Percentiles rank a stretch among this genome's conserved stretches.
phyloP scores from a whole-genome alignment of 805 yeast genomes.

The Kazachstania martiniae region DNA sequence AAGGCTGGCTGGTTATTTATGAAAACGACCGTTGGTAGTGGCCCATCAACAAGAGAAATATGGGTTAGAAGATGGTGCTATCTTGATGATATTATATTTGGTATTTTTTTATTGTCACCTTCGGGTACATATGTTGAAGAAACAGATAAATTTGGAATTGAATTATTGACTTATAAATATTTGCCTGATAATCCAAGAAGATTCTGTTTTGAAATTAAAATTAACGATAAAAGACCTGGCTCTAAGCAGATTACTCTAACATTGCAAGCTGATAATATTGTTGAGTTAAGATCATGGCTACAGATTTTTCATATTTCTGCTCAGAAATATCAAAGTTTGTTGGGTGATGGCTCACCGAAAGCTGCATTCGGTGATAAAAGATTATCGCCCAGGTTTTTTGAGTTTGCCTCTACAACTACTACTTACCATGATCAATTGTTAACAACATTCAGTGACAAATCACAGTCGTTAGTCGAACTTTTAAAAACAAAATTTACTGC shows the following conservation, averaged over 20 bases:
- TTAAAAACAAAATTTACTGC: slow-evolving; percentile 13
- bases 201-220: slow-evolving; percentile 70
- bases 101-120: slow-evolving; percentile 58
- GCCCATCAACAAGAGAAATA: slow-evolving; percentile 37
- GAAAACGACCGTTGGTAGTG: slow-evolving; percentile 45
- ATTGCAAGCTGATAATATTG: slow-evolving; percentile 66
- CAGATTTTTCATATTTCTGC: slow-evolving; percentile 53
- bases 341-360: slow-evolving; percentile 20
- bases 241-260: slow-evolving; percentile 28
- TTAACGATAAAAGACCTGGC: slow-evolving; percentile 21
- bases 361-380: slow-evolving; percentile 43
- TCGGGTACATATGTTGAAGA: slow-evolving; percentile 70
- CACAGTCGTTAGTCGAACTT: slow-evolving; percentile 17
- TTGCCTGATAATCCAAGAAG: slow-evolving; percentile 57
- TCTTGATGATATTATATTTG: slow-evolving; percentile 70
- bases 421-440: slow-evolving; percentile 37
- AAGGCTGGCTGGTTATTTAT: slow-evolving; percentile 81
- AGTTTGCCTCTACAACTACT: slow-evolving; percentile 52
- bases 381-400: slow-evolving; percentile 53
- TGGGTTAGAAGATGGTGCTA: slow-evolving; percentile 84
- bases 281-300: slow-evolving; percentile 63
- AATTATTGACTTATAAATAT: slow-evolving; percentile 54
- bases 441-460: slow-evolving; percentile 7
- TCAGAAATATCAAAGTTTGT: slow-evolving; percentile 32
- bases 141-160: slow-evolving; percentile 73